phyloP scores from a whole-genome alignment of 352 stramenopile species.

The Globisporangium yorkense region DNA sequence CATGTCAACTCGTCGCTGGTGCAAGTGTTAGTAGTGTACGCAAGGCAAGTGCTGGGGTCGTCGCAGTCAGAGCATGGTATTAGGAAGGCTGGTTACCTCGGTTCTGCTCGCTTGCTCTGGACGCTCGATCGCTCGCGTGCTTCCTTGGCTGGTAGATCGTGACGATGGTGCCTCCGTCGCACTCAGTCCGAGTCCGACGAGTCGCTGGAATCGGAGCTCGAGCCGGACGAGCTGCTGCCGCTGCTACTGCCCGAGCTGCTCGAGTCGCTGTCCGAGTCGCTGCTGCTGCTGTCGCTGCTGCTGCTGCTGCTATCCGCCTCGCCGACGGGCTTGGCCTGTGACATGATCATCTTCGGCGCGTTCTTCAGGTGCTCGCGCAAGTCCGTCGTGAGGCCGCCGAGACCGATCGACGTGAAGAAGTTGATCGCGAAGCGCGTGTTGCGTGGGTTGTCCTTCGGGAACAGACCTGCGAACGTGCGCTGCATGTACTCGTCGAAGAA shows the following conservation, averaged over 20 bases:
- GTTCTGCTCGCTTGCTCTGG: background rate
- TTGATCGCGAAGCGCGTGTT: slow-evolving; percentile 99
- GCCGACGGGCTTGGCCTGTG: slow-evolving; percentile 34
- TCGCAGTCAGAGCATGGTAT: no score
- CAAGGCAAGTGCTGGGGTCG: no score
- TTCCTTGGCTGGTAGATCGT: background rate
- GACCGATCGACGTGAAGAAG: slow-evolving; percentile 99
- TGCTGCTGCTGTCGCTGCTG: slow-evolving; percentile 26
- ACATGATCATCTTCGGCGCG: slow-evolving; percentile 93
- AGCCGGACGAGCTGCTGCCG: slow-evolving; percentile 30
- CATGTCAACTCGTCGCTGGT: no score
- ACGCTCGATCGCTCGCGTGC: background rate
- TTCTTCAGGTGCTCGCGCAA: slow-evolving; percentile 96
- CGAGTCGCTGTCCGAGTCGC: slow-evolving; percentile 29
- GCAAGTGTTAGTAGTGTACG: no score
- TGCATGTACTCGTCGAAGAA: slow-evolving; percentile 92
- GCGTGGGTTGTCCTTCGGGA: slow-evolving; percentile 95
- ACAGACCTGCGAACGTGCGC: slow-evolving; percentile 92
- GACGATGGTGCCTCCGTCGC: no score
- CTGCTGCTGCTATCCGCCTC: slow-evolving; percentile 17
- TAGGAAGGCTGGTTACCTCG: no score
- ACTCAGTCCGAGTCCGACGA: slow-evolving; percentile 29
- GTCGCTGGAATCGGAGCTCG: slow-evolving; percentile 20
- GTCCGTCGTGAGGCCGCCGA: slow-evolving; percentile 96
- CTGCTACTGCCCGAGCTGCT: slow-evolving; percentile 28